Evolutionary conservation across 169 alveolate genomes (phyloP).

Genomic region (Plasmodium malariae): DNA sequence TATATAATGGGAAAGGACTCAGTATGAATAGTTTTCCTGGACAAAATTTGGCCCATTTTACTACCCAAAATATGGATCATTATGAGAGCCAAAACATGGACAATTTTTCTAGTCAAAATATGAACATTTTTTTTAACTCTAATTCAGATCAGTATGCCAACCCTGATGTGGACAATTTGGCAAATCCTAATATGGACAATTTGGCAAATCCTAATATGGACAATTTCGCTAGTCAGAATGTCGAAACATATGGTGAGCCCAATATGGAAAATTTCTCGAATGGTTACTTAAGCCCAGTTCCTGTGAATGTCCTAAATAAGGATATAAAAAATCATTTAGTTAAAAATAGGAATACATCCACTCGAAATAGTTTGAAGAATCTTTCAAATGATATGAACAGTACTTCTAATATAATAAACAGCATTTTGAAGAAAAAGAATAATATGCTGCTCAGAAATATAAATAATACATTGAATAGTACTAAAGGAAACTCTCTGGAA

Average conservation of each 20-base stretch:
- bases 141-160: background rate
- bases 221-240: background rate
- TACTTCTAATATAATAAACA: slow-evolving; percentile 7
- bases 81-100: background rate
- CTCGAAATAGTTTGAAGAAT: background rate
- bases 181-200: background rate
- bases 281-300: background rate
- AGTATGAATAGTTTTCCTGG: slow-evolving; percentile 3
- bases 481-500: background rate
- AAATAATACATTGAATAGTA: background rate
- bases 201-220: background rate
- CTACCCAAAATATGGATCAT: background rate
- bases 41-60: background rate
- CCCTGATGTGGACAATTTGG: background rate
- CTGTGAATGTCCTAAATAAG: slow-evolving; percentile 7
- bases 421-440: background rate
- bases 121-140: background rate
- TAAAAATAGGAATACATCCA: background rate
- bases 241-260: background rate
- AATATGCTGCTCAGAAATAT: background rate
- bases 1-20: slow-evolving; percentile 14
- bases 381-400: background rate
- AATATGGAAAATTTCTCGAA: background rate
- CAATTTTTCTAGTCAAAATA: background rate
- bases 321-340: background rate